phyloP scores from a whole-genome alignment of 148 eudicot genomes.

The Cornus florida region DNA sequence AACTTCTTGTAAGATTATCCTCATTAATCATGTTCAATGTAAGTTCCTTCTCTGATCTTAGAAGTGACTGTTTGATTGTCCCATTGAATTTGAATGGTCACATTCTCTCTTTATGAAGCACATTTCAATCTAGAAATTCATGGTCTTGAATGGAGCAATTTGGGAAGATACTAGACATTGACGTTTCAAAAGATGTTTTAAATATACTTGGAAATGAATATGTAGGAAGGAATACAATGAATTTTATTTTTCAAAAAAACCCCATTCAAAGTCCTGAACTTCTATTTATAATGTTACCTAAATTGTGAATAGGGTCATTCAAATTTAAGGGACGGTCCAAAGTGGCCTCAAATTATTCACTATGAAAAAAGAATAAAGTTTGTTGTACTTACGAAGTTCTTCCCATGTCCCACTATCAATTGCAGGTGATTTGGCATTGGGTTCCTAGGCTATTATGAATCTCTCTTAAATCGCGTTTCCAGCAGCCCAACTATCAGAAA shows the following conservation, averaged over 20 bases:
- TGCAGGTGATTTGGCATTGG: slow-evolving; percentile 2
- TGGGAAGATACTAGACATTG: background rate
- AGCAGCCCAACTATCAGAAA: background rate
- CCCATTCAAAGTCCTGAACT: too few relatives aligned
- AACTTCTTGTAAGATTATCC: slow-evolving; percentile 39
- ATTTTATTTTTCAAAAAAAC: too few relatives aligned
- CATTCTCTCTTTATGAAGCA: background rate
- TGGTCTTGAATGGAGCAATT: background rate
- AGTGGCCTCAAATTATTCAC: background rate
- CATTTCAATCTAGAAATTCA: background rate
- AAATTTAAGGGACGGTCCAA: too few relatives aligned
- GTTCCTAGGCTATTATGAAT: background rate
- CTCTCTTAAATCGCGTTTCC: background rate
- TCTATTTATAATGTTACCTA: too few relatives aligned
- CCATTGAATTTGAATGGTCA: background rate
- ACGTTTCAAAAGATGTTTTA: background rate
- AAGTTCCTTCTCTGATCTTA: slow-evolving; percentile 6
- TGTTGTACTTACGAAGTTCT: background rate
- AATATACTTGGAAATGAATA: too few relatives aligned
- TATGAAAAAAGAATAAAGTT: background rate
- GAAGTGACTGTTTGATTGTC: background rate
- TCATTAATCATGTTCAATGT: background rate
- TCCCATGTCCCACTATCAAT: background rate
- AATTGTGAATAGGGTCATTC: too few relatives aligned
- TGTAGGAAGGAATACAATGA: too few relatives aligned